A percentile compares a stretch with the other conserved stretches of the same genome.
Evolutionary conservation across 352 stramenopile species (phyloP).

Genomic region (Globisporangium solare): DNA sequence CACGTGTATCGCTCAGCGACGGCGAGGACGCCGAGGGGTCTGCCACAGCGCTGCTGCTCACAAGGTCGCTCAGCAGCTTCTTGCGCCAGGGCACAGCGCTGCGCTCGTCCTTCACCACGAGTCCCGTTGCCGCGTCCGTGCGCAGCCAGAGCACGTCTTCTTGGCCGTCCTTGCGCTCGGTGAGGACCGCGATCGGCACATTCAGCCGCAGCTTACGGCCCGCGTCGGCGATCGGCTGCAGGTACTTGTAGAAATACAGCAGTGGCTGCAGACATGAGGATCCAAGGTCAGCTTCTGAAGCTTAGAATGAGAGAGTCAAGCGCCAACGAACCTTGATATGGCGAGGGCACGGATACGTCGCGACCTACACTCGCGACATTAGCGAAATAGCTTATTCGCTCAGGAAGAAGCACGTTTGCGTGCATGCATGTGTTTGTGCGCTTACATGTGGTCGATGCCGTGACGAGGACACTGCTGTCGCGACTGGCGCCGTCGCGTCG

Average conservation of each 20-base stretch:
- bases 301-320: neutral
- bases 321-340: constrained; percentile 24
- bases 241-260: constrained; percentile 82
- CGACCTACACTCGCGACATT: neutral
- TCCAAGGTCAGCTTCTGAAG: neutral
- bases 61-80: constrained; percentile 40
- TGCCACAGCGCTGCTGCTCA: constrained; percentile 1
- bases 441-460: neutral
- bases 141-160: constrained; percentile 59
- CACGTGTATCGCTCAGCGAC: constrained; percentile 14
- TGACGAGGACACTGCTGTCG: neutral
- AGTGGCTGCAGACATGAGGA: constrained; percentile 29
- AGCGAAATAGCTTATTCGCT: neutral
- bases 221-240: constrained; percentile 51
- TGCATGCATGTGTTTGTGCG: neutral
- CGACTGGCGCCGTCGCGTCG: neutral
- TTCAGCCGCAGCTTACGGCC: constrained; percentile 38
- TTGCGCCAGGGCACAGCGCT: constrained; percentile 46
- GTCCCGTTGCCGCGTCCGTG: constrained; percentile 34
- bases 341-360: constrained; percentile 20
- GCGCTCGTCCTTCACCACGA: constrained; percentile 48
- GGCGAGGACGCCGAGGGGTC: neutral
- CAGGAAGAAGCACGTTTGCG: no score
- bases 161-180: constrained; percentile 40
- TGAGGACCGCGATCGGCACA: constrained; percentile 58